phyloP scores from a whole-genome alignment of 176 grass and related monocot species.

The Pontederia paniculata region DNA sequence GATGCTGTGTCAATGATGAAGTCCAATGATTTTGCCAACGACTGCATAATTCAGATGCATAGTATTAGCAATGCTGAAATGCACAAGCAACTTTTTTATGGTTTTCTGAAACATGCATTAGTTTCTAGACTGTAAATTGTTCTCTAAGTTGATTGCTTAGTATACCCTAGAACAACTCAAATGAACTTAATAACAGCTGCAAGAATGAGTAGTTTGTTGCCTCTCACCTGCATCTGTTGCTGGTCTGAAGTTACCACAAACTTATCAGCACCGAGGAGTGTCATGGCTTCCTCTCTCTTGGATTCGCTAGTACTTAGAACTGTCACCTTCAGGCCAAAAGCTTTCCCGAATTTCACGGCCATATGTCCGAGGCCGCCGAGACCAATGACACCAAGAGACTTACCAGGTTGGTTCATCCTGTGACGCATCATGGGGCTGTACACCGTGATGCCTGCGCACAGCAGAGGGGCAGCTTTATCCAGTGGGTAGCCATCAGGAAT shows the following conservation, averaged over 20 bases:
- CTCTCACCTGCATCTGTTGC: slow-evolving; percentile 5
- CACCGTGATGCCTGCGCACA: slow-evolving; percentile 12
- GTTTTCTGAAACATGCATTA: too few species aligned
- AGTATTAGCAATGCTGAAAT: neutral
- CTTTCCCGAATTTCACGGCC: slow-evolving; percentile 17
- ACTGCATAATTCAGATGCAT: slow-evolving; percentile 25
- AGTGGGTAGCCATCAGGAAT: slow-evolving; percentile 10
- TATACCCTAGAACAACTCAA: too few species aligned
- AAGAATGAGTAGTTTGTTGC: neutral
- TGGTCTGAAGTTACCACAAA: slow-evolving; percentile 7
- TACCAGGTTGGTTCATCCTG: slow-evolving; percentile 15
- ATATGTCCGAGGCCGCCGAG: slow-evolving; percentile 10
- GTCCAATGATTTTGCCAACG: slow-evolving; percentile 43
- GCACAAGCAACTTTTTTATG: too few species aligned
- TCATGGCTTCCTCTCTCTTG: slow-evolving; percentile 6
- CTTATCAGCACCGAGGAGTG: slow-evolving; percentile 7
- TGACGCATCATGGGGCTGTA: slow-evolving; percentile 12
- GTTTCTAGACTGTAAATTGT: too few species aligned
- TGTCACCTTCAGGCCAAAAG: slow-evolving; percentile 11
- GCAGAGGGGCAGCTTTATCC: slow-evolving; percentile 3
- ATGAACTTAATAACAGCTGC: neutral
- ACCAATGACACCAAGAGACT: slow-evolving; percentile 7
- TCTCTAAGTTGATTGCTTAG: too few species aligned
- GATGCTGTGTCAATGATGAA: slow-evolving; percentile 72
- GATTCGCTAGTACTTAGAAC: slow-evolving; percentile 3